A percentile compares a stretch with the other conserved stretches of the same genome.
phyloP scores from a whole-genome alignment of 345 rosid genomes.

The Boechera retrofracta region DNA sequence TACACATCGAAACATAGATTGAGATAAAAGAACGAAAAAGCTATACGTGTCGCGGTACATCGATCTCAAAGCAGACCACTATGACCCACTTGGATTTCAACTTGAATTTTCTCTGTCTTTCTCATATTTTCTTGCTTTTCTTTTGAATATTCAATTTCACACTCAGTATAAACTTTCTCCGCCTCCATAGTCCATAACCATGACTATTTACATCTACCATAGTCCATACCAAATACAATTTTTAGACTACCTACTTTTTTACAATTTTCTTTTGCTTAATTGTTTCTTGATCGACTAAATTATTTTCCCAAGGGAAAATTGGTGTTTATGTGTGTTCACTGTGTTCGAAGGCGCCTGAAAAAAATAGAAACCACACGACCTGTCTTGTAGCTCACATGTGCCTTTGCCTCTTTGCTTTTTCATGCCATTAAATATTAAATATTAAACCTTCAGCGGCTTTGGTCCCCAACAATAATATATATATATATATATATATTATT shows the following conservation, averaged over 20 bases:
- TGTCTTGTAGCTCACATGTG: conserved; percentile 36
- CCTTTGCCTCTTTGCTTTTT: conserved; percentile 18
- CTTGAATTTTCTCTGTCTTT: conserved; percentile 41
- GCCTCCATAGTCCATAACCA: conserved; percentile 4
- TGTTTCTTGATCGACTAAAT: background rate
- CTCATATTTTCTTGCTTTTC: conserved; percentile 15
- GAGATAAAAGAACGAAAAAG: conserved; percentile 34
- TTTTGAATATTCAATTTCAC: conserved; percentile 13
- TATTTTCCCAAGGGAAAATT: background rate
- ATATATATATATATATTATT: background rate
- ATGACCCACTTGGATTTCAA: conserved; percentile 51
- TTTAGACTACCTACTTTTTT: background rate
- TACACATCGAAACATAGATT: conserved; percentile 15
- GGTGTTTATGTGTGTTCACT: conserved; percentile 14
- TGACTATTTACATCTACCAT: conserved; percentile 8
- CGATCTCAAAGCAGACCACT: conserved; percentile 38
- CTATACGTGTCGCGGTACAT: conserved; percentile 40
- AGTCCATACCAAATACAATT: conserved; percentile 2
- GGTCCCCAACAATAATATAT: conserved; percentile 45
- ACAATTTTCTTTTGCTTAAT: background rate
- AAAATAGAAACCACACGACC: conserved; percentile 39
- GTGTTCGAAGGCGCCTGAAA: conserved; percentile 21
- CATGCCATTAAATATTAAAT: conserved; percentile 35
- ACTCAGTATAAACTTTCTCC: conserved; percentile 4
- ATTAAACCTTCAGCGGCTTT: conserved; percentile 33